A percentile compares a stretch with the other conserved stretches of the same genome.
Conservation (phyloP, 2,329 filamentous ascomycete species). For the Colletotrichum euphorbiae region DNA sequence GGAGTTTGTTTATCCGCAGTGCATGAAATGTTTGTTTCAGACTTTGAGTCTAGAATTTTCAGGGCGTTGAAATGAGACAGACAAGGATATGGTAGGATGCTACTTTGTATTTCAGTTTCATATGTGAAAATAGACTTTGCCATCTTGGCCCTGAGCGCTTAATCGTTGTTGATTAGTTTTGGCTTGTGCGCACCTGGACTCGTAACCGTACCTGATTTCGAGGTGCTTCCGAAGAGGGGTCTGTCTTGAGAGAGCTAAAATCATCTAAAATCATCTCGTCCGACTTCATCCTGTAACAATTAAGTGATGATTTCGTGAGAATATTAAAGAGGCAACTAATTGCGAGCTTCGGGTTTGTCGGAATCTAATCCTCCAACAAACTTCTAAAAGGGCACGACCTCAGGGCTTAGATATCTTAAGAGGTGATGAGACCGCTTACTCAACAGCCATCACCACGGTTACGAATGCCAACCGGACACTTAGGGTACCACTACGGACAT, state of each 20-base stretch:
- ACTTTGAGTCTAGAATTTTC: neutral
- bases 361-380: neutral
- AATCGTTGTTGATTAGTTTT: neutral
- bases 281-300: neutral
- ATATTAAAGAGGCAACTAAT: neutral
- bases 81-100: neutral
- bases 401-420: neutral
- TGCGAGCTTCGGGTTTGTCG: neutral
- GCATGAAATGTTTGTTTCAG: slow-evolving; percentile 7
- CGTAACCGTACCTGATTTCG: neutral
- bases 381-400: neutral
- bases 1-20: neutral
- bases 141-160: neutral
- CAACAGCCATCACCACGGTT: neutral
- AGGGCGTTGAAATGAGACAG: neutral
- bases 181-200: neutral
- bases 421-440: neutral
- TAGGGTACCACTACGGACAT: neutral
- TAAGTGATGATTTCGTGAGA: neutral
- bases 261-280: no score
- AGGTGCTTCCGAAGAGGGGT: no score
- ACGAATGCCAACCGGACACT: neutral
- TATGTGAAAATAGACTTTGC: neutral
- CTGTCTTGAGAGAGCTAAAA: no score
- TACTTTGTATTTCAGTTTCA: neutral